Percentiles rank a stretch among this genome's conserved stretches.
Evolutionary conservation across 2,329 filamentous ascomycete species (phyloP).

Genomic region (Periconia macrospinosa): DNA sequence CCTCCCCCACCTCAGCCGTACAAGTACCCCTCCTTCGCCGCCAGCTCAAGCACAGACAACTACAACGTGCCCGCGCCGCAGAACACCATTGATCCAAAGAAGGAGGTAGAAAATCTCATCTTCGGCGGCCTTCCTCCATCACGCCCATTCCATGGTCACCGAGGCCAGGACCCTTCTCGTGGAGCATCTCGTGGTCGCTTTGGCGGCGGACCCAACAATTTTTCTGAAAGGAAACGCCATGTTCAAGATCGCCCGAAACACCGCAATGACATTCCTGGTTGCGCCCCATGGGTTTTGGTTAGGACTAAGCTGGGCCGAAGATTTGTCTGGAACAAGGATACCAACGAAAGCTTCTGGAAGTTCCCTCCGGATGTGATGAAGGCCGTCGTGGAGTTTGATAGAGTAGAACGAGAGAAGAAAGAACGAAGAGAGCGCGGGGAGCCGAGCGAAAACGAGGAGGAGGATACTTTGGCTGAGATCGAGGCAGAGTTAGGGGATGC

Average conservation of each 20-base stretch:
- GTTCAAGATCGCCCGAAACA: conserved; percentile 79
- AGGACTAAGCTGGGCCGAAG: conserved; percentile 85
- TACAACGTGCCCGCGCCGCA: conserved; percentile 48
- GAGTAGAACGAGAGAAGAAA: conserved; percentile 70
- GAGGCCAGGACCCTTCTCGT: conserved; percentile 16
- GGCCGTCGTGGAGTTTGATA: conserved; percentile 68
- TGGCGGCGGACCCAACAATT: conserved; percentile 56
- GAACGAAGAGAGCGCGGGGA: conserved; percentile 54
- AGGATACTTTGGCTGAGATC: conserved; percentile 37
- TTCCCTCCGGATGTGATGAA: conserved; percentile 86
- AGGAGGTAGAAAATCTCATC: conserved; percentile 56
- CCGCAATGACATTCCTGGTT: conserved; percentile 76
- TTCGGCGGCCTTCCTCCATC: conserved; percentile 24
- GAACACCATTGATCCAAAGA: conserved; percentile 39
- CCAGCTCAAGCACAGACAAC: conserved; percentile 25
- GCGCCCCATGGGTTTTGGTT: conserved; percentile 88
- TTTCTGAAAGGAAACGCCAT: conserved; percentile 65
- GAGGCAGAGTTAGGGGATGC: conserved; percentile 33
- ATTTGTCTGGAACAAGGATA: conserved; percentile 86
- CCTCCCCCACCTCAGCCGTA: conserved; percentile 6
- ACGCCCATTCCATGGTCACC: conserved; percentile 19
- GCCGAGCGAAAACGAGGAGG: conserved; percentile 37
- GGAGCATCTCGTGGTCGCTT: conserved; percentile 42
- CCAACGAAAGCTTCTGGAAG: conserved; percentile 91
- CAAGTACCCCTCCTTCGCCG: conserved; percentile 7